Evolutionary conservation across 371 early-diverging fungal genomes (phyloP).

Genomic region (Capniomyces stellatus): DNA sequence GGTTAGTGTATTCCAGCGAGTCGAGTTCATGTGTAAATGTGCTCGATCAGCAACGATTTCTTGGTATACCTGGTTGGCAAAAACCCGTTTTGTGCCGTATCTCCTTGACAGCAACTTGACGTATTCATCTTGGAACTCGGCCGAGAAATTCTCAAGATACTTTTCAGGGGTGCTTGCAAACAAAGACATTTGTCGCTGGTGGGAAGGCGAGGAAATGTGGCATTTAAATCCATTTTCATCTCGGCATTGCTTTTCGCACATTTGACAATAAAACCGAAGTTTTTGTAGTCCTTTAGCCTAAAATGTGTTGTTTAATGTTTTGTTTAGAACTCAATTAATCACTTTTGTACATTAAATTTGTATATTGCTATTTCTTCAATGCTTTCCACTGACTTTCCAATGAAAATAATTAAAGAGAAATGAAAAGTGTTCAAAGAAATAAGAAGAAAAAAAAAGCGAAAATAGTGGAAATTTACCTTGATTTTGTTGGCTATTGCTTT

Average conservation of each 20-base stretch:
- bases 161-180: conserved; percentile 65
- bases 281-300: conserved; percentile 90
- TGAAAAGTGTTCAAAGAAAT: no score
- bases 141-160: conserved; percentile 47
- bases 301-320: conserved; percentile 12
- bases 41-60: conserved; percentile 78
- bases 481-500: conserved; percentile 72
- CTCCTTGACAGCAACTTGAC: conserved; percentile 48
- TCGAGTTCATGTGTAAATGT: conserved; percentile 94
- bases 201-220: conserved; percentile 77
- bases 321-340: neutral
- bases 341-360: neutral
- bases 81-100: conserved; percentile 64
- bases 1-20: conserved; percentile 69
- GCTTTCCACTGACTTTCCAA: neutral
- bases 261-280: conserved; percentile 85
- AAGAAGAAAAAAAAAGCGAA: no score
- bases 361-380: neutral
- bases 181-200: conserved; percentile 81
- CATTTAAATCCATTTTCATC: conserved; percentile 96
- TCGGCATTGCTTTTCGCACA: conserved; percentile 80
- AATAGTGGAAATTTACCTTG: no score
- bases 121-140: conserved; percentile 52
- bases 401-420: no score
- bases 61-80: conserved; percentile 87